Conservation (phyloP, 805 yeast species). For the Jamesozyma lodderae region DNA sequence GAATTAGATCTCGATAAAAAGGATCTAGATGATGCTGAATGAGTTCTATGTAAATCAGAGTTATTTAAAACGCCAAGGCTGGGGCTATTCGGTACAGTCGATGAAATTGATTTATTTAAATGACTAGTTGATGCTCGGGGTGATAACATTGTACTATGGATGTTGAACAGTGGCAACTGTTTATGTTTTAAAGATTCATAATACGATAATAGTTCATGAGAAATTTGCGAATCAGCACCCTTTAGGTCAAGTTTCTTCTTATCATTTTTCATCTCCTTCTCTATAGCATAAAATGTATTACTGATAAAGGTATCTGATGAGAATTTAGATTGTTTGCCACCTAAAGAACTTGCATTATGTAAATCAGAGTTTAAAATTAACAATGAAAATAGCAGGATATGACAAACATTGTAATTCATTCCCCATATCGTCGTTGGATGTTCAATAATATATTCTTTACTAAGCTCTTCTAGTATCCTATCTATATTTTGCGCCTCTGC, state of each 20-base stretch:
- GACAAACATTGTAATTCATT: conserved; percentile 50
- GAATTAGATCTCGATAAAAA: conserved; percentile 2
- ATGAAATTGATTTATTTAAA: too few species aligned
- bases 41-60: background rate
- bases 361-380: conserved; percentile 69
- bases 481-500: conserved; percentile 83
- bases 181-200: conserved; percentile 17
- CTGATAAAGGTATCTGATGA: conserved; percentile 37
- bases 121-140: too few species aligned
- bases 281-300: conserved; percentile 43
- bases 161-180: conserved; percentile 19
- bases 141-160: background rate
- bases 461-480: conserved; percentile 57
- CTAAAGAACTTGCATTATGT: conserved; percentile 40
- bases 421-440: conserved; percentile 36
- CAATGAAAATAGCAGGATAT: conserved; percentile 62
- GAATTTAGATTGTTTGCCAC: conserved; percentile 31
- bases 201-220: conserved; percentile 15
- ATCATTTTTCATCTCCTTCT: conserved; percentile 16
- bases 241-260: conserved; percentile 3
- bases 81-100: background rate
- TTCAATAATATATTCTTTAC: conserved; percentile 50
- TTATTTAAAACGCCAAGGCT: background rate
- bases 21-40: background rate
- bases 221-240: conserved; percentile 7